Percentiles rank a stretch among this genome's conserved stretches.
These are phyloP conservation scores for Comarum palustre DNA, from an alignment of 306 rosid species.

Conservation along the genomic window DNA sequence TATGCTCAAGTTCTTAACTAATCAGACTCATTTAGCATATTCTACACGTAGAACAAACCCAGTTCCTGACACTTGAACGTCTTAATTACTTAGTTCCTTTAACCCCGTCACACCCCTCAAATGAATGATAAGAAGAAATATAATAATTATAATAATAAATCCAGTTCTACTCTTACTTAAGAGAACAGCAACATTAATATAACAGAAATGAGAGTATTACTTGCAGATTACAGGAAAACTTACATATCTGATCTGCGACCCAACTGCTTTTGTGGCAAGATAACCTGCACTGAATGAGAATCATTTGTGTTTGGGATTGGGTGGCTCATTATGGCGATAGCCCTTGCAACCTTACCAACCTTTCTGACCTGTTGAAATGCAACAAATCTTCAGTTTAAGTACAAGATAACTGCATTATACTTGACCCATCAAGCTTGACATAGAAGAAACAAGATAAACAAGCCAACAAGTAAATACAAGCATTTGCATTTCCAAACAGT, in stretches of 20 bases:
- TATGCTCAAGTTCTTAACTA: neutral
- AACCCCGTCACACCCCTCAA: neutral
- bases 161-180: neutral
- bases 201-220: neutral
- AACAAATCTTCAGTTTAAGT: conserved; percentile 22
- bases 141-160: neutral
- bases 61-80: neutral
- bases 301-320: conserved; percentile 87
- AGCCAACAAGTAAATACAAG: neutral
- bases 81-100: neutral
- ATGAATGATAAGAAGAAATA: neutral
- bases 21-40: neutral
- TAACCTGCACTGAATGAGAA: conserved; percentile 85
- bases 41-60: neutral
- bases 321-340: conserved; percentile 94
- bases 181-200: neutral
- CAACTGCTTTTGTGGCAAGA: conserved; percentile 94
- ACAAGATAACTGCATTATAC: neutral
- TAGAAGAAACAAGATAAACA: neutral
- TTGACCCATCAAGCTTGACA: neutral
- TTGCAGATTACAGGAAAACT: conserved; percentile 32
- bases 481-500: neutral
- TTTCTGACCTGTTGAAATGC: conserved; percentile 73
- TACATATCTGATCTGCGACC: conserved; percentile 98
- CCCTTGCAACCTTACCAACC: conserved; percentile 96